phyloP scores from a whole-genome alignment of 768 basidiomycete genomes.

The Leccinum disarticulatum region DNA sequence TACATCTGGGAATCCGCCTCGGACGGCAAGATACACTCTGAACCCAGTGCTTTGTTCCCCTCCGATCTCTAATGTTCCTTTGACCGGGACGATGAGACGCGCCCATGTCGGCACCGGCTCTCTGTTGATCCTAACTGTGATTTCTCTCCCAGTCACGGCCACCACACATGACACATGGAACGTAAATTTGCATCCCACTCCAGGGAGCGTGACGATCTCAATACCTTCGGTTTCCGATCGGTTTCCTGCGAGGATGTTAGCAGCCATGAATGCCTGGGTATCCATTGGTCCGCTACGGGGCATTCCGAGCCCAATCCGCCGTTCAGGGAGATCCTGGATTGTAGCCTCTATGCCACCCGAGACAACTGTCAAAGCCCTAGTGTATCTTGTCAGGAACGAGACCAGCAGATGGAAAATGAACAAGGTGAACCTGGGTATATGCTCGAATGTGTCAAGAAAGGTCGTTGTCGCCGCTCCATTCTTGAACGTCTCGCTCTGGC shows the following conservation, averaged over 20 bases:
- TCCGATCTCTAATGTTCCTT: constrained; percentile 43
- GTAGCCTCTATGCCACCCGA: constrained; percentile 56
- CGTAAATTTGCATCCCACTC: constrained; percentile 43
- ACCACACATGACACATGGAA: constrained; percentile 52
- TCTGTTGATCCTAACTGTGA: constrained; percentile 44
- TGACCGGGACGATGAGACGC: constrained; percentile 44
- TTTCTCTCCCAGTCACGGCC: constrained; percentile 54
- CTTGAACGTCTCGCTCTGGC: constrained; percentile 38
- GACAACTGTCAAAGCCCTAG: constrained; percentile 52
- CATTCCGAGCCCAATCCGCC: constrained; percentile 53
- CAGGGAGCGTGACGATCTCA: constrained; percentile 50
- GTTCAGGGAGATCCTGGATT: constrained; percentile 55
- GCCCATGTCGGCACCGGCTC: constrained; percentile 46
- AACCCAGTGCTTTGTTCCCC: constrained; percentile 39
- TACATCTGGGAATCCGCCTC: constrained; percentile 59
- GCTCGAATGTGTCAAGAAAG: constrained; percentile 47
- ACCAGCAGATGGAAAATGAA: background rate
- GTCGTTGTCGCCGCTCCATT: constrained; percentile 47
- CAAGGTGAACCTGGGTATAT: constrained; percentile 37
- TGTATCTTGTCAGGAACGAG: background rate
- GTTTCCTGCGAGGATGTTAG: constrained; percentile 62
- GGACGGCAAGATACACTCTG: constrained; percentile 54
- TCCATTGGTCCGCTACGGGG: constrained; percentile 70
- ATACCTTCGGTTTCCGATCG: constrained; percentile 47
- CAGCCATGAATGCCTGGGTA: constrained; percentile 50